Conservation (phyloP, 441 rosid genomes). For the Erysimum cheiri region DNA sequence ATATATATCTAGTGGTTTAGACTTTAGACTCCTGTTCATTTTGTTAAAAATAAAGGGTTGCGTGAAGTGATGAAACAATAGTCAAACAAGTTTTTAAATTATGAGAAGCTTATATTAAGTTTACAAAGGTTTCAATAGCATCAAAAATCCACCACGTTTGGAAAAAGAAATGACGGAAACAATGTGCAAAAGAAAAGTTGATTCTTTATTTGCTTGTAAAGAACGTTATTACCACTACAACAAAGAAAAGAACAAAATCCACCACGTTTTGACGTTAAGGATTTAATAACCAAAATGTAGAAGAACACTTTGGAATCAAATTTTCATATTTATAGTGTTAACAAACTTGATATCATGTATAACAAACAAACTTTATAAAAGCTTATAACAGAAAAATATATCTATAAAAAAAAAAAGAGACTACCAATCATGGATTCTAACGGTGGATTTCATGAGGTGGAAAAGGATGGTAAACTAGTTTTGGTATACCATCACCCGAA, state of each 20-base stretch:
- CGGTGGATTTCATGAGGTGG: not conserved
- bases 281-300: not conserved
- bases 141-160: too few relatives aligned
- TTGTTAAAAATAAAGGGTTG: too few relatives aligned
- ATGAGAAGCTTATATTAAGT: too few relatives aligned
- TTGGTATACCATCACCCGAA: not conserved
- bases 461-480: not conserved
- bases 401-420: not conserved
- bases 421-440: not conserved
- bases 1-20: too few relatives aligned
- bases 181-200: not conserved
- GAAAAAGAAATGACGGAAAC: not conserved
- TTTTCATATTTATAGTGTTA: not conserved
- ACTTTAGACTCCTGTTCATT: too few relatives aligned
- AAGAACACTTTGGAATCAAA: not conserved
- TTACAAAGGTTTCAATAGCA: too few relatives aligned
- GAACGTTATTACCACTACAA: not conserved
- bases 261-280: not conserved
- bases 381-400: not conserved
- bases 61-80: too few relatives aligned
- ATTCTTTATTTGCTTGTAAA: not conserved
- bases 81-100: too few relatives aligned
- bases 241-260: not conserved
- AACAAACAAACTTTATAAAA: not conserved
- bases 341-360: not conserved